Evolutionary conservation across 331 rosid genomes (phyloP).

Genomic region (Prunus yedoensis): DNA sequence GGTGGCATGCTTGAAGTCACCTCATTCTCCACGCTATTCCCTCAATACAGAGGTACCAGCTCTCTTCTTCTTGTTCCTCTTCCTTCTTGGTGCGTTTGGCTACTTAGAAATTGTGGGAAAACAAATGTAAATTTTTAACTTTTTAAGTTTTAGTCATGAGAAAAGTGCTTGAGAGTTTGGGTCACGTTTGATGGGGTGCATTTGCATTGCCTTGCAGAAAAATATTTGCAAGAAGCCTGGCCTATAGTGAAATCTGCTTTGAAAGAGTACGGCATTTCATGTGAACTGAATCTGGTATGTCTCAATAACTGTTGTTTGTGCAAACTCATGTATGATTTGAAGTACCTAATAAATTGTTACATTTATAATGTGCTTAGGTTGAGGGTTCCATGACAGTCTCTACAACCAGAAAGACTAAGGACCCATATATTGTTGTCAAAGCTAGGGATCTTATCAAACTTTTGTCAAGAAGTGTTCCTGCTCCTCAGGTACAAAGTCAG

Average conservation of each 20-base stretch:
- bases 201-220: constrained; percentile 41
- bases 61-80: neutral
- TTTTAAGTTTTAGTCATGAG: neutral
- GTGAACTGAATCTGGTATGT: constrained; percentile 72
- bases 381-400: constrained; percentile 95
- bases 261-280: constrained; percentile 49
- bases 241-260: constrained; percentile 62
- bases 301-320: neutral
- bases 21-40: constrained; percentile 89
- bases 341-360: neutral
- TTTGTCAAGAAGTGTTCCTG: constrained; percentile 91
- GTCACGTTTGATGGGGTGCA: neutral
- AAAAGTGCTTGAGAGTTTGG: neutral
- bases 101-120: constrained; percentile 2
- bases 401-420: constrained; percentile 81
- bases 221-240: constrained; percentile 78
- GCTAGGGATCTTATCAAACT: constrained; percentile 93
- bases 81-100: neutral
- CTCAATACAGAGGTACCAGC: constrained; percentile 57
- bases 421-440: constrained; percentile 79
- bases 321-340: neutral
- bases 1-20: constrained; percentile 84
- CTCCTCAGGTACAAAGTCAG: constrained; percentile 62
- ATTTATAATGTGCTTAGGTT: constrained; percentile 36
- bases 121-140: neutral